Evolutionary conservation across 2,329 filamentous ascomycete genomes (phyloP).

Genomic region (Colletotrichum sp.): DNA sequence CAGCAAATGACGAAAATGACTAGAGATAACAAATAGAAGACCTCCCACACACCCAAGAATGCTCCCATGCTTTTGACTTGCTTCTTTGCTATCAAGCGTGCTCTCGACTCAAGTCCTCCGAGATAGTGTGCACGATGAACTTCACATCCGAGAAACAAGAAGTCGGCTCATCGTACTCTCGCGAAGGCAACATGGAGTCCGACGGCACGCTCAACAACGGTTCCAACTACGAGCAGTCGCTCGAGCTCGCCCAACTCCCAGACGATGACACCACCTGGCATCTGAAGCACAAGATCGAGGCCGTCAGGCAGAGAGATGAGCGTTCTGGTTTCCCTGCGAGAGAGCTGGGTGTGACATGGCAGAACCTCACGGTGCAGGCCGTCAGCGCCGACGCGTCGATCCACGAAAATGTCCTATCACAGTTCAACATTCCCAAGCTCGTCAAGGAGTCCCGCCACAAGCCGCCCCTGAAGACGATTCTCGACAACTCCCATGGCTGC

Average conservation of each 20-base stretch:
- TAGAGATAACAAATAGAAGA: neutral
- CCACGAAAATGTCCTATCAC: conserved; percentile 68
- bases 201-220: conserved; percentile 13
- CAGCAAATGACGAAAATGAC: neutral
- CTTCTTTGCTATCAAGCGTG: neutral
- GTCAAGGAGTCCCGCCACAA: conserved; percentile 58
- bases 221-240: conserved; percentile 18
- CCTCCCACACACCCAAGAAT: neutral
- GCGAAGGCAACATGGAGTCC: conserved; percentile 18
- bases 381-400: conserved; percentile 66
- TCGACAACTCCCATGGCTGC: conserved; percentile 70
- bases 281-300: conserved; percentile 53
- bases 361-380: conserved; percentile 67
- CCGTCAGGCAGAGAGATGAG: conserved; percentile 45
- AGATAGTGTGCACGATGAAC: neutral
- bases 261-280: conserved; percentile 38
- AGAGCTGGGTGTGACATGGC: conserved; percentile 68
- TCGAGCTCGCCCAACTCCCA: neutral
- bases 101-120: neutral
- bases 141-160: neutral
- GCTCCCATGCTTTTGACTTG: neutral
- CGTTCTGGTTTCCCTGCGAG: conserved; percentile 51
- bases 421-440: conserved; percentile 60
- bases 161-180: neutral
- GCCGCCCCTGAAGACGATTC: conserved; percentile 66